Percentiles rank a stretch among this genome's conserved stretches.
Evolutionary conservation across 345 rosid genomes (phyloP).

Genomic region (Dimocarpus longan): DNA sequence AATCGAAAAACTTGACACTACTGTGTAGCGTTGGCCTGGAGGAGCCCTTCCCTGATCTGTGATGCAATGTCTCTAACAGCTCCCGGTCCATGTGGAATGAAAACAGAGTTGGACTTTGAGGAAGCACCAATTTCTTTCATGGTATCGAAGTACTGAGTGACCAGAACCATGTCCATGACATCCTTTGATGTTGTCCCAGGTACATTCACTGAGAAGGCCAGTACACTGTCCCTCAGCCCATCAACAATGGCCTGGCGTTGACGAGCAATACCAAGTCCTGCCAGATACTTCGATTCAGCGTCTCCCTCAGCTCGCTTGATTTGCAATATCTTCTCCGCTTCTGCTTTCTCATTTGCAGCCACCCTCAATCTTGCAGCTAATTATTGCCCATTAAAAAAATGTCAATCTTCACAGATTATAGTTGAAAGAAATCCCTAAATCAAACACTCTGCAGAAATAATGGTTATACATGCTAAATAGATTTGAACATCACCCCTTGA

Average conservation of each 20-base stretch:
- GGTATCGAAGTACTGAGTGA: conserved; percentile 78
- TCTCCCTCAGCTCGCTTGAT: conserved; percentile 74
- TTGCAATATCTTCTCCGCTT: conserved; percentile 70
- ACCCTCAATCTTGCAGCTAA: conserved; percentile 63
- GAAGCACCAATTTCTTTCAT: conserved; percentile 75
- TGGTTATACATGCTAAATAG: neutral
- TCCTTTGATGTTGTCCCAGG: conserved; percentile 75
- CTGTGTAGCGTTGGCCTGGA: conserved; percentile 43
- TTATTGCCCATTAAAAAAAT: conserved; percentile 7
- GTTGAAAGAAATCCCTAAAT: neutral
- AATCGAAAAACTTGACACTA: neutral
- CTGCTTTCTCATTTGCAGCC: conserved; percentile 66
- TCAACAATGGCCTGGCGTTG: conserved; percentile 77
- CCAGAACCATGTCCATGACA: conserved; percentile 81
- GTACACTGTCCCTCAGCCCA: conserved; percentile 68
- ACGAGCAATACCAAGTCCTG: conserved; percentile 62
- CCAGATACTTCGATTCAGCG: conserved; percentile 64
- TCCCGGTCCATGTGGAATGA: conserved; percentile 80
- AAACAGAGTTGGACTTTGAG: conserved; percentile 61
- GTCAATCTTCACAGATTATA: neutral
- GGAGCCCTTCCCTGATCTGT: conserved; percentile 78
- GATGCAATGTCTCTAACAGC: conserved; percentile 65
- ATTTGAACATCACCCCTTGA: neutral
- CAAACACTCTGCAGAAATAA: neutral
- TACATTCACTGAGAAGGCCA: conserved; percentile 63